Evolutionary conservation across 2,329 filamentous ascomycete species (phyloP), one percentile per base, ranked within the genome.

Genomic region (Hypocreales sp.): DNA sequence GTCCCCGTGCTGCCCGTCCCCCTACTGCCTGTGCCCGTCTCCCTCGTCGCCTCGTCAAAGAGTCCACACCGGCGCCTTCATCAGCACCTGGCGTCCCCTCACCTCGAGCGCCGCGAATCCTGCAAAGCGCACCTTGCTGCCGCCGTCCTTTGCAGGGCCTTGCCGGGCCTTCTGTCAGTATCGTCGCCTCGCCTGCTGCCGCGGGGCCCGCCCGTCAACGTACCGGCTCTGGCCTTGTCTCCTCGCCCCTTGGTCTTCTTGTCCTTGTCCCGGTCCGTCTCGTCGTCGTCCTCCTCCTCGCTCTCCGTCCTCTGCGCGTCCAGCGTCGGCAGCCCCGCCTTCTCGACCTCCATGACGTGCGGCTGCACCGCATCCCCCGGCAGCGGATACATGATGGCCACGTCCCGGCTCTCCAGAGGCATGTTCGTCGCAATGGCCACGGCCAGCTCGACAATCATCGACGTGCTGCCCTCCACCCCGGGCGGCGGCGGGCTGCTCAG

Each of bases 401-500:
- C 81, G 44, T 95, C 90, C 36, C 90, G 72, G 40, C 82, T 90
- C 53, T 98, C 90, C 21, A 92, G 57, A 0, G 90, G 87, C 24
- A 95, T 57, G 47, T 94, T 92, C 32, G 77, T 70, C 1, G 81
- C 73, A 36, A 98, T 84, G 34, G 76, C 78, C 17, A 95, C 69
- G 0, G 86, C 83, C 27, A 95, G 66, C 53, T 94, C 86, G 29
- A 94, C 68, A 48, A 98, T 95, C 74, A 90, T 92, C 29, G 77
- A 75, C 3, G 86, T 79, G 35, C 82, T 84, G 27, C 82, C 84
- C 38, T 87, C 77, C n/a, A 95, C 67, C 7, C 84, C 86, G 2
- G 74, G 56, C 0, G 83, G 81, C 1, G 81, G 68, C 2, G 84
- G 82, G 8, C 81, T 78, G 31, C 72, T 66, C 26, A 95, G 62